Base-by-base conservation (phyloP, 306 rosid species). In the Castanospermum australe region DNA sequence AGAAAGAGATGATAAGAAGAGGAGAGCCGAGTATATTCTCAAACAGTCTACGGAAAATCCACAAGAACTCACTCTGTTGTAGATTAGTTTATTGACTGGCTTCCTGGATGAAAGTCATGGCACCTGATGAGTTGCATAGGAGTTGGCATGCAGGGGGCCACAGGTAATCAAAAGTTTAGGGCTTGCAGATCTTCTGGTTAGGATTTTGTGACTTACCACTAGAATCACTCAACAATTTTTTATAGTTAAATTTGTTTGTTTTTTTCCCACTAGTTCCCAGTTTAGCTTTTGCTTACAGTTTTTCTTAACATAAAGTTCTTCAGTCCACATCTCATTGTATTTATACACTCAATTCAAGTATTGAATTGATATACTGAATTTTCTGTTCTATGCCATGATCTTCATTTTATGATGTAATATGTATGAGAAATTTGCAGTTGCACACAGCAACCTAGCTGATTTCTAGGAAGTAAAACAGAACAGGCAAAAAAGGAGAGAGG, bases 1-100 rank as follows among this genome's bases (percentile, higher is more conserved):
- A 11, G 97, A 92, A 73, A 86, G 97, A 44, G 97, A 95, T 59
- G 98, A 94, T 55, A 94, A 89, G 92, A 94, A 92, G 88, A 87
- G 97, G 76, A 89, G 97, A 80, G 97, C 97, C 2, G 97, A 91
- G 87, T 87, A 84, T 84, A 94, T 94, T 84, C 91, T 94, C 65
- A 90, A 89, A 76, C 97, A 91, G 30, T 84, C 98, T 59, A 84
- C 86, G 87, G 93, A 90, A 83, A 90, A 88, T 55, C 92, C 97
- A 2, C 97, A 90, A 66, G 98, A 94, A 75, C 97, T 94, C 55
- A 94, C 81, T 68, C 89, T 90, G 67, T 81, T 91, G 87, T 93
- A 92, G 91, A 82, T 85, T 81, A 77, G 69, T 73, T 82, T 61
- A 60, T 81, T 87, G 72, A 74, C 78, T 36, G 82, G 78, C 79